Base-by-base conservation (phyloP, 2,329 filamentous ascomycete species). In the Tolypocladium cylindrosporum region DNA sequence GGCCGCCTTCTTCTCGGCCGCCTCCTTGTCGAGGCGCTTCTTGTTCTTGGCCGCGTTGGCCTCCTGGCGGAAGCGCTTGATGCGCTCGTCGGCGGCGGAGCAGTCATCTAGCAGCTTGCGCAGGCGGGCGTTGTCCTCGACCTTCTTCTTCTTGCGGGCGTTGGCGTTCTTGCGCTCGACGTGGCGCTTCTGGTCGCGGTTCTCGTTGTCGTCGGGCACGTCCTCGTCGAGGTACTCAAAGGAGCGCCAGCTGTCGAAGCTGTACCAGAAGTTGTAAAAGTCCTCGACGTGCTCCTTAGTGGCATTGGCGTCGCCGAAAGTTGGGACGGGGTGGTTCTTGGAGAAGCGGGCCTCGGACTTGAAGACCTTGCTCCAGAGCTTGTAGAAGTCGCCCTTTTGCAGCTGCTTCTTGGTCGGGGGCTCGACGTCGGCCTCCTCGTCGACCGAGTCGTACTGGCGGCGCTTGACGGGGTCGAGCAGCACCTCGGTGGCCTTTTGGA, bases 191-290 rank as follows among this genome's bases (percentile, higher is more conserved):
- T 99, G 94, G 78, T 97, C 93, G 74, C 94, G 92, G 80, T 92
- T 96, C 79, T 97, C 94, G 74, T 94, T 96, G 80, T 99, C 94
- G 70, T 99, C 94, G 45, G 94, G 94, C 37, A 99, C 93, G 71
- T 99, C 94, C 80, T 99, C 94, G 71, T 99, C 94, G 60, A 96
- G 89, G 76, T 99, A 99, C 78, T 99, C 94, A 69, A 99, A 99
- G 3, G 89, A 87, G 61, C 94, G 84, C 94, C 94, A 99, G 74
- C 89, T 94, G 82, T 99, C 94, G 68, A 99, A 96, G 82, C 93
- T 95, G 82, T 97, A 99, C 88, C 90, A 99, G 81, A 97, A 99
- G 83, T 99, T 96, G 84, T 99, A 99, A 76, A 99, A 99, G 57
- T 81, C 79, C 71, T 97, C 92, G 53, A 99, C 94, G 10, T 96